Conservation (phyloP, 768 basidiomycete genomes). For the Antrodiella citrinella region DNA sequence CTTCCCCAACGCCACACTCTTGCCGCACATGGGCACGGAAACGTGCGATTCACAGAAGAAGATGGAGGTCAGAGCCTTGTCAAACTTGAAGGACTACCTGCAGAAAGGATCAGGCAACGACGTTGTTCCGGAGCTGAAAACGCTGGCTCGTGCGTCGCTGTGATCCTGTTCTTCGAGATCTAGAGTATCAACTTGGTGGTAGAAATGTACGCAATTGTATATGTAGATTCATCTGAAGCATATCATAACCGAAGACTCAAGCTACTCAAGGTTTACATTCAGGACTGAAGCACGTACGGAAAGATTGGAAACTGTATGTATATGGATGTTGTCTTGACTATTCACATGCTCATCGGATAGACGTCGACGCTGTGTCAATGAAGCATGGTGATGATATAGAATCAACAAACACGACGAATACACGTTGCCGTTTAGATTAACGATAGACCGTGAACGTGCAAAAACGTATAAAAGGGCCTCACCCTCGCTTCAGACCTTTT, state of each 20-base stretch:
- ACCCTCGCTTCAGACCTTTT: neutral
- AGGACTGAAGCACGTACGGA: neutral
- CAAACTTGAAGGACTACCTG: constrained; percentile 66
- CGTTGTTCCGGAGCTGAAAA: constrained; percentile 46
- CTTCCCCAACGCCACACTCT: constrained; percentile 72
- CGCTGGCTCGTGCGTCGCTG: neutral
- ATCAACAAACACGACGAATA: neutral
- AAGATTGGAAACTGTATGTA: neutral
- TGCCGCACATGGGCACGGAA: constrained; percentile 91
- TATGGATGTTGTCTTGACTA: neutral
- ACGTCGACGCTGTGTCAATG: neutral
- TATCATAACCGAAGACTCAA: neutral
- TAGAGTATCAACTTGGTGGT: neutral
- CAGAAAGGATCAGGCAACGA: constrained; percentile 55
- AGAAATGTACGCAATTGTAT: neutral
- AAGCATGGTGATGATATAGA: neutral
- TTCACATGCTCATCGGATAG: neutral
- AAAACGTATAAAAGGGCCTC: neutral
- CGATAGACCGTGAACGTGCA: neutral
- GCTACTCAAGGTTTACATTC: neutral
- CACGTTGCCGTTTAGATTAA: neutral
- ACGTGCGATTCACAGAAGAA: constrained; percentile 68
- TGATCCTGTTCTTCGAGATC: too few species aligned
- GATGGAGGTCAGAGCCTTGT: constrained; percentile 83
- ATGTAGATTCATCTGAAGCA: neutral